phyloP scores from a whole-genome alignment of 345 rosid species.

The Populus ilicifolia region DNA sequence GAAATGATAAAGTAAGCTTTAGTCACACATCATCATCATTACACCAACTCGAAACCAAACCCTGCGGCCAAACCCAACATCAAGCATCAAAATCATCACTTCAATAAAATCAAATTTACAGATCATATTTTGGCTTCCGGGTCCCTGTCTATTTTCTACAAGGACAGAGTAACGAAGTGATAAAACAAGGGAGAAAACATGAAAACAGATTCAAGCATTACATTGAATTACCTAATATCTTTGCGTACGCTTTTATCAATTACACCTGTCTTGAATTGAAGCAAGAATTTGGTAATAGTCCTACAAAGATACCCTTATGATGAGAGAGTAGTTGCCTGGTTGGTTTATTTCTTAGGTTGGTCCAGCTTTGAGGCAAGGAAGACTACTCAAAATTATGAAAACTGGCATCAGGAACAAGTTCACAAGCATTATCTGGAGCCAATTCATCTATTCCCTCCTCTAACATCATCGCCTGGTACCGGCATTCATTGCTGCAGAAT shows the following conservation, averaged over 20 bases:
- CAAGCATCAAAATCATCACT: conserved; percentile 22
- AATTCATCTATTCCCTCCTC: conserved; percentile 38
- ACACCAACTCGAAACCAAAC: conserved; percentile 17
- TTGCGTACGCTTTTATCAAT: background rate
- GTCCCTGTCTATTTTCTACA: background rate
- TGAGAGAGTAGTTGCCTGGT: background rate
- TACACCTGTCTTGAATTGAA: background rate
- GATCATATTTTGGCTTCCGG: background rate
- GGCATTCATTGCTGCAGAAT: conserved; percentile 86
- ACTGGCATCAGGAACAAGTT: conserved; percentile 9
- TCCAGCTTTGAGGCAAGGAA: background rate
- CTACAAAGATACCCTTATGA: background rate
- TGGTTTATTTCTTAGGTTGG: conserved; percentile 4
- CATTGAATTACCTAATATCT: background rate
- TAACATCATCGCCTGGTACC: conserved; percentile 60
- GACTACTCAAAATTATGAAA: background rate
- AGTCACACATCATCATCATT: conserved; percentile 17
- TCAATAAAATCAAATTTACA: conserved; percentile 20
- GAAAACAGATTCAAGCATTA: background rate
- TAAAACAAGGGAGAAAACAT: background rate
- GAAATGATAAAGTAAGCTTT: conserved; percentile 10
- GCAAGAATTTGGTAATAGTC: background rate
- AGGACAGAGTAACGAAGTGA: background rate
- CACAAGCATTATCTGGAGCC: conserved; percentile 23
- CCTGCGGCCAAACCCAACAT: conserved; percentile 13